Percentiles rank a stretch among this genome's conserved stretches.
Evolutionary conservation across 2,329 filamentous ascomycete genomes (phyloP).

Genomic region (Alternaria solani): DNA sequence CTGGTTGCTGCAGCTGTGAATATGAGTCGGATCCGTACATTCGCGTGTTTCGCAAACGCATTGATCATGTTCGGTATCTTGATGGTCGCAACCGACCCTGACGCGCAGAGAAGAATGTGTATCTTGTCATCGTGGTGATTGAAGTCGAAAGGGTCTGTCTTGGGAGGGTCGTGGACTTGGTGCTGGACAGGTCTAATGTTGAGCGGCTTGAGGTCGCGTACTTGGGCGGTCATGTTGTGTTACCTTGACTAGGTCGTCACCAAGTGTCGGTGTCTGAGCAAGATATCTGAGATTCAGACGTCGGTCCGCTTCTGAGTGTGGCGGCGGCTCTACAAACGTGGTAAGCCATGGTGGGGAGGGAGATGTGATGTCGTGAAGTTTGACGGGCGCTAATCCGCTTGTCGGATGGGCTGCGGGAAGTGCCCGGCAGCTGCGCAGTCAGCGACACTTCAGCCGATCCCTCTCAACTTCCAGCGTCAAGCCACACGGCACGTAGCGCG

Average conservation of each 20-base stretch:
- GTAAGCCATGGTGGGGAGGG: not conserved
- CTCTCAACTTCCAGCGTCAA: not conserved
- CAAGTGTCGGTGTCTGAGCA: slow-evolving; percentile 12
- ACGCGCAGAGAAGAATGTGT: slow-evolving; percentile 72
- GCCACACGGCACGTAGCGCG: not conserved
- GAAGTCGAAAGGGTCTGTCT: slow-evolving; percentile 31
- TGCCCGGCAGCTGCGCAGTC: not conserved
- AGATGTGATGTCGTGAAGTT: slow-evolving; percentile 15
- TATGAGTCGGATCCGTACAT: slow-evolving; percentile 83
- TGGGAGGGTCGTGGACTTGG: slow-evolving; percentile 28
- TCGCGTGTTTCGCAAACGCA: slow-evolving; percentile 61
- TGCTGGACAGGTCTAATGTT: slow-evolving; percentile 38
- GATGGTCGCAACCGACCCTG: slow-evolving; percentile 85
- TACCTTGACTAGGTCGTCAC: not conserved
- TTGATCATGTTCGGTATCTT: slow-evolving; percentile 66
- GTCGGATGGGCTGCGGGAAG: slow-evolving; percentile 3
- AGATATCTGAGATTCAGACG: slow-evolving; percentile 15
- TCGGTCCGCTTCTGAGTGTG: slow-evolving; percentile 1
- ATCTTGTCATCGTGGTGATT: slow-evolving; percentile 46
- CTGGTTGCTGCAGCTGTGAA: slow-evolving; percentile 76
- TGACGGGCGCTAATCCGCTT: slow-evolving; percentile 16
- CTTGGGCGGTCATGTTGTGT: slow-evolving; percentile 33
- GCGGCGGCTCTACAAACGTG: slow-evolving; percentile 18
- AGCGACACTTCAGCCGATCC: not conserved
- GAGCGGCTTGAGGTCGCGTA: slow-evolving; percentile 39